Evolutionary conservation across 495 filamentous ascomycete genomes (phyloP).

Genomic region (Trichoderma reesei): DNA sequence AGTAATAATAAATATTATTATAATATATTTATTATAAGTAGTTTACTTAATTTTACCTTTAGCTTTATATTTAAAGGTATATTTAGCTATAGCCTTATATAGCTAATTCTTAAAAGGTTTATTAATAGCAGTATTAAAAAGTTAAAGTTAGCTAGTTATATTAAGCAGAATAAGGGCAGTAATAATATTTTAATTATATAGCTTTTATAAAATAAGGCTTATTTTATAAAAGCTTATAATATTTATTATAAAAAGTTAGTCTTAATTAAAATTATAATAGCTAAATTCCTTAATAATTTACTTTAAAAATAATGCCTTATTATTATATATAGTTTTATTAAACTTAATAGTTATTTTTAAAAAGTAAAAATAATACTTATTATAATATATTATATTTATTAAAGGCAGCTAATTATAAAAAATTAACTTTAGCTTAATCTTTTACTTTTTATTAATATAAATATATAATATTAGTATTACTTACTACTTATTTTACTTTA

Average conservation of each 20-base stretch:
- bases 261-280: not conserved
- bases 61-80: not conserved
- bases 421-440: not conserved
- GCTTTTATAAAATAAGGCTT: too few relatives aligned
- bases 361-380: not conserved
- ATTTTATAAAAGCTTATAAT: too few relatives aligned
- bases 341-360: not conserved
- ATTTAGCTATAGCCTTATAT: not conserved
- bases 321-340: not conserved
- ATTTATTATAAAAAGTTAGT: not conserved
- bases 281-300: not conserved
- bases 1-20: not conserved
- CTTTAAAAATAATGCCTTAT: not conserved
- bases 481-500: not conserved
- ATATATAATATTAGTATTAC: not conserved
- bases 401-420: not conserved
- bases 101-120: not conserved
- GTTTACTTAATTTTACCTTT: not conserved
- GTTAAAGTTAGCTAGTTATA: slow-evolving; percentile 4
- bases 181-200: too few relatives aligned
- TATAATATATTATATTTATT: not conserved
- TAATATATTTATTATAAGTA: not conserved
- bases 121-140: not conserved
- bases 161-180: not conserved
- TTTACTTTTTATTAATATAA: not conserved